Evolutionary conservation across 352 stramenopile genomes (phyloP).

Genomic region (Phytophthora pini): DNA sequence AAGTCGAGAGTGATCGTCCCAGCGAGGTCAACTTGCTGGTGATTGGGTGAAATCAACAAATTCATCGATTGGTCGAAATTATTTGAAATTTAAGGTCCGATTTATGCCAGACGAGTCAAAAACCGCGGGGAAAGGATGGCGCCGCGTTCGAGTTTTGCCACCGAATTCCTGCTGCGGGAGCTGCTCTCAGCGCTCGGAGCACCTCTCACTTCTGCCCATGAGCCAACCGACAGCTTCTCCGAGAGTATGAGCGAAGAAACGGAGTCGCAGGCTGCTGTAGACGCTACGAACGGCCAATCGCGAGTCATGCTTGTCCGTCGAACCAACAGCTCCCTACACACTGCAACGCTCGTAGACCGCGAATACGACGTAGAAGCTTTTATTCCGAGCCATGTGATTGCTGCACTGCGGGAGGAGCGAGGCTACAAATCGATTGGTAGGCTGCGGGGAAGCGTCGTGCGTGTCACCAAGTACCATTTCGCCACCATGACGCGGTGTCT

Average conservation of each 20-base stretch:
- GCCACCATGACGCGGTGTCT: constrained; percentile 49
- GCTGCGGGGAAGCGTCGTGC: constrained; percentile 57
- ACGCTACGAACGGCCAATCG: constrained; percentile 11
- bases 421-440: constrained; percentile 46
- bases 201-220: not conserved
- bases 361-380: constrained; percentile 56
- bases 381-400: constrained; percentile 36
- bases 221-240: constrained; percentile 38
- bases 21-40: not conserved
- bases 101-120: not conserved
- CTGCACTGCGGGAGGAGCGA: constrained; percentile 25
- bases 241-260: constrained; percentile 60
- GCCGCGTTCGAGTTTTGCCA: constrained; percentile 38
- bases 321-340: constrained; percentile 49
- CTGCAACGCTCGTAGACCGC: constrained; percentile 60
- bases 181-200: constrained; percentile 55
- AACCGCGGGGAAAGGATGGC: constrained; percentile 8
- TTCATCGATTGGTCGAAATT: constrained; percentile 6
- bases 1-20: constrained; percentile 3
- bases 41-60: constrained; percentile 7
- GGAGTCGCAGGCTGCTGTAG: constrained; percentile 45
- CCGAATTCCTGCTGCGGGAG: constrained; percentile 65
- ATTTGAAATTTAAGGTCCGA: constrained; percentile 7
- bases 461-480: constrained; percentile 72
- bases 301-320: constrained; percentile 62